phyloP scores from a whole-genome alignment of 129 eudicot species.

The Artemisia annua region DNA sequence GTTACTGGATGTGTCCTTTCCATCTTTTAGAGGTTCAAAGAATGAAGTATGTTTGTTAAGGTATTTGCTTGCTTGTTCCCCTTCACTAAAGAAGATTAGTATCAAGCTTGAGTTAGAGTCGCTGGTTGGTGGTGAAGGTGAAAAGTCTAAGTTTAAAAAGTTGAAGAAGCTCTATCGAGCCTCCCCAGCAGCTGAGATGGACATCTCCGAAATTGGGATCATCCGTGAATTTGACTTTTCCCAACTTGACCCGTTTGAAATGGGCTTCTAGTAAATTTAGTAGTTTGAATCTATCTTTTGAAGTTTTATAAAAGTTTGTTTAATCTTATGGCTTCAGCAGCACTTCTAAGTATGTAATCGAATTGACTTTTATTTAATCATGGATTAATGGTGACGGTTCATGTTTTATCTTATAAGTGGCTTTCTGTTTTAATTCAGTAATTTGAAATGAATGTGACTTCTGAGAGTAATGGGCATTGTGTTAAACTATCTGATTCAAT shows the following conservation, averaged over 20 bases:
- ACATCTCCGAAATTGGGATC: neutral
- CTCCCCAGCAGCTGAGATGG: neutral
- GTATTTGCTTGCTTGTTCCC: neutral
- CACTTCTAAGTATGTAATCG: no score
- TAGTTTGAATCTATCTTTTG: neutral
- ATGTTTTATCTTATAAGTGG: no score
- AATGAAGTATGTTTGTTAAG: slow-evolving; percentile 6
- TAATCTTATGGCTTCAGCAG: no score
- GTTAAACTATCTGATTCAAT: no score
- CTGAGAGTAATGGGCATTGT: no score
- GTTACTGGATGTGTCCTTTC: neutral
- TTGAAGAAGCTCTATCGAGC: neutral
- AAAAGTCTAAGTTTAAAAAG: neutral
- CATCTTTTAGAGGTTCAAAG: neutral
- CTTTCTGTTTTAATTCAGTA: no score
- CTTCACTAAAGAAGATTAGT: neutral
- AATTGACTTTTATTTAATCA: no score
- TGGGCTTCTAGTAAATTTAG: neutral
- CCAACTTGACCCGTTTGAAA: no score
- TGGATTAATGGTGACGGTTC: no score
- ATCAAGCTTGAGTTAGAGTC: neutral
- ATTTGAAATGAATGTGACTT: no score
- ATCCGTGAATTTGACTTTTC: neutral
- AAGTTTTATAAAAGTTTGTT: no score
- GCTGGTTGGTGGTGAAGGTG: neutral